A percentile compares a stretch with the other conserved stretches of the same genome.
These are phyloP conservation scores for Starmerella potacharoeniae DNA, from an alignment of 805 yeast genomes.

Conservation along the genomic window DNA sequence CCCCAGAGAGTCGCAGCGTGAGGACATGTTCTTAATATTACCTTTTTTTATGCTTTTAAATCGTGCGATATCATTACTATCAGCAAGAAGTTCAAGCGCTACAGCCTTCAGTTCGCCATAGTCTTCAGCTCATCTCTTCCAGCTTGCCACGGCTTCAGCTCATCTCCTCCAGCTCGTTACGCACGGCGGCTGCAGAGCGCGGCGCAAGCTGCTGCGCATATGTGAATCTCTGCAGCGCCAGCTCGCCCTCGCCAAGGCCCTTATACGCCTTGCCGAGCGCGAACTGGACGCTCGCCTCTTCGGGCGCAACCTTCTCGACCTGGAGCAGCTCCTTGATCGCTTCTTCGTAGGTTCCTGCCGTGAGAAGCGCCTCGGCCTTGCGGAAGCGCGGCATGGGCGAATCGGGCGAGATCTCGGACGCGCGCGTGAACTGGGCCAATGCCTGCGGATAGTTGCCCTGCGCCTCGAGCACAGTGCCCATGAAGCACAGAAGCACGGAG, in stretches of 20 bases:
- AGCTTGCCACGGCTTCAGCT: neutral
- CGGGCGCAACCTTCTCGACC: conserved; percentile 70
- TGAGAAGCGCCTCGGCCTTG: conserved; percentile 68
- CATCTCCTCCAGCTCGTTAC: conserved; percentile 60
- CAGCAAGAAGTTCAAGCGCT: too few relatives aligned
- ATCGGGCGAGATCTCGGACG: conserved; percentile 71
- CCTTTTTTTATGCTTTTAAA: too few relatives aligned
- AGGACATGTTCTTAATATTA: neutral
- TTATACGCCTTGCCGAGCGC: conserved; percentile 78
- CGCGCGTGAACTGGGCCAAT: conserved; percentile 66
- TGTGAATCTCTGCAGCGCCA: conserved; percentile 77
- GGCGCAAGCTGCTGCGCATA: conserved; percentile 86
- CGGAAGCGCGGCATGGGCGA: conserved; percentile 81
- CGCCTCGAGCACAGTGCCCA: conserved; percentile 86
- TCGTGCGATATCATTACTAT: too few relatives aligned
- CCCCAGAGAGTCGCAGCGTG: too few relatives aligned
- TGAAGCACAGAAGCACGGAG: conserved; percentile 78
- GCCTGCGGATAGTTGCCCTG: conserved; percentile 60
- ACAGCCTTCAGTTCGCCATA: too few relatives aligned
- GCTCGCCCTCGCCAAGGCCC: conserved; percentile 56
- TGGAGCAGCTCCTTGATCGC: conserved; percentile 68
- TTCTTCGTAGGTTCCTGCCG: conserved; percentile 56
- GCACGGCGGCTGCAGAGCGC: conserved; percentile 36
- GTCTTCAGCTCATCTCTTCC: too few relatives aligned
- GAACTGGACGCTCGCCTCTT: conserved; percentile 89